Conservation (phyloP, 257 asterid genomes). For the Solanum dulcamara region DNA sequence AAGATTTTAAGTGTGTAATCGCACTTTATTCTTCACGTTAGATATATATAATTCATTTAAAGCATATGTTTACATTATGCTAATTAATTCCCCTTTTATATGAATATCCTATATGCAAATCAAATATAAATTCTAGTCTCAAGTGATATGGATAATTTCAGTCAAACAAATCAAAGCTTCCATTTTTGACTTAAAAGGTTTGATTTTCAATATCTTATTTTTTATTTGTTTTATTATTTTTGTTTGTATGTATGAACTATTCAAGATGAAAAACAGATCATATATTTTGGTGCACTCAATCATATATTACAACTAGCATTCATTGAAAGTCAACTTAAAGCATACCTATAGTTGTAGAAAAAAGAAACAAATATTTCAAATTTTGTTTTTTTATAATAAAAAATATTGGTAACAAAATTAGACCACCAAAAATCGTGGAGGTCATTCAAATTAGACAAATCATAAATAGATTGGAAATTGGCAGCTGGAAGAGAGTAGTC, state of each 20-base stretch:
- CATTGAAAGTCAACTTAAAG: background rate
- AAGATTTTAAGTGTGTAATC: too few relatives aligned
- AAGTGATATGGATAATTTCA: background rate
- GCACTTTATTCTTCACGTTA: too few relatives aligned
- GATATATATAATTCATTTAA: too few relatives aligned
- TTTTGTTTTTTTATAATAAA: background rate
- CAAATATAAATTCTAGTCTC: too few relatives aligned
- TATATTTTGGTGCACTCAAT: background rate
- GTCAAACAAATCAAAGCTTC: background rate
- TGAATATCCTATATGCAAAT: too few relatives aligned
- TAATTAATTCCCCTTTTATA: too few relatives aligned
- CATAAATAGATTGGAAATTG: background rate
- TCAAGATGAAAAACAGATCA: background rate
- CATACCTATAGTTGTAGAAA: background rate
- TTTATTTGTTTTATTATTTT: background rate
- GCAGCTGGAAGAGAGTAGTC: background rate
- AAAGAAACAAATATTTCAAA: background rate
- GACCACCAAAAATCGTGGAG: background rate
- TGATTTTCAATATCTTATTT: background rate
- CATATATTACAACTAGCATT: background rate
- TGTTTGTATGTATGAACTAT: background rate
- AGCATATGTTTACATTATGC: too few relatives aligned
- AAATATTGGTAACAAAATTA: background rate
- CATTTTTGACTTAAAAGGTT: background rate
- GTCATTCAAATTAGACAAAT: background rate